A percentile compares a stretch with the other conserved stretches of the same genome.
These are phyloP conservation scores for Botrytis cinerea DNA, from an alignment of 2,329 filamentous ascomycete genomes.

Conservation along the genomic window DNA sequence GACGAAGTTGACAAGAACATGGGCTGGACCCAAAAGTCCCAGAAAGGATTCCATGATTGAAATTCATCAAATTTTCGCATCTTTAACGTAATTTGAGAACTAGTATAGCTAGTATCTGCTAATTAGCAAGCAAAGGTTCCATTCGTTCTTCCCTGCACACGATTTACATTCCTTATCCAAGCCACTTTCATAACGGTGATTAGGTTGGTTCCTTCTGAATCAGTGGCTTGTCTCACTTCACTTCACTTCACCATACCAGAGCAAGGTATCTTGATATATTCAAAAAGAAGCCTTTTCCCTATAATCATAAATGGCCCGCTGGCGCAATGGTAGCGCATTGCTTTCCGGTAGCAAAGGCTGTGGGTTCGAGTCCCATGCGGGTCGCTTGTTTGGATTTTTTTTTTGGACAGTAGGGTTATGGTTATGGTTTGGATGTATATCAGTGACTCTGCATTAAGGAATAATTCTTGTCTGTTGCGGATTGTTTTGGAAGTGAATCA, in stretches of 20 bases:
- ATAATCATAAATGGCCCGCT: not conserved
- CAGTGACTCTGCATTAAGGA: no score
- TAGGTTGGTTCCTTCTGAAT: not conserved
- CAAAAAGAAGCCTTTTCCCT: fast-evolving
- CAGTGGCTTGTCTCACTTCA: not conserved
- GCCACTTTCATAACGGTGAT: not conserved
- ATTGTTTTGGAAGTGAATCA: not conserved
- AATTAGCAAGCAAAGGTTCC: not conserved
- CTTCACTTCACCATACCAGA: not conserved
- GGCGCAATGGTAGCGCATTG: conserved; percentile 4
- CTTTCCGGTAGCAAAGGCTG: conserved; percentile 3
- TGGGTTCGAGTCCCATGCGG: conserved; percentile 2
- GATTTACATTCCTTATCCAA: not conserved
- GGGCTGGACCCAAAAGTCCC: not conserved
- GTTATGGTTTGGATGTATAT: not conserved
- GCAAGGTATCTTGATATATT: not conserved
- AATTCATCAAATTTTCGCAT: not conserved
- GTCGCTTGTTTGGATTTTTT: not conserved
- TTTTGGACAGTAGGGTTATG: not conserved
- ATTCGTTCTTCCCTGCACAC: not conserved
- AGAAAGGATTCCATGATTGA: not conserved
- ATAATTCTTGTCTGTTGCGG: not conserved
- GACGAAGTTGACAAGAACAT: not conserved
- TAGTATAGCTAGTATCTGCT: fast-evolving
- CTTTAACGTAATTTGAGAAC: not conserved